Conservation (phyloP, 345 rosid species). For the Lepidium didymum region DNA sequence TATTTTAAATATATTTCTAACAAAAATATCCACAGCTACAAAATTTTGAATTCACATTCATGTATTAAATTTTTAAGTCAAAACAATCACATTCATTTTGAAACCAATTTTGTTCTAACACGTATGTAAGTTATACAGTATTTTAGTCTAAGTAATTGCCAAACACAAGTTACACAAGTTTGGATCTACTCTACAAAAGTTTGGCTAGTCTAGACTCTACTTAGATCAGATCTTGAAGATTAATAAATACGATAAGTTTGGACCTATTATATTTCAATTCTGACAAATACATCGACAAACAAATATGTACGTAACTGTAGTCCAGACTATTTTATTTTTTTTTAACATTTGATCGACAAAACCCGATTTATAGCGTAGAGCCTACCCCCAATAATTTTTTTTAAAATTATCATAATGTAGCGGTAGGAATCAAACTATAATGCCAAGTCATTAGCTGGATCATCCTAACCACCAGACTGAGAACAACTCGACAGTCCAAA, state of each 20-base stretch:
- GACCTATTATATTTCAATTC: background rate
- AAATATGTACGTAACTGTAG: background rate
- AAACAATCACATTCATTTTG: background rate
- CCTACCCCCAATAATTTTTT: too few species aligned
- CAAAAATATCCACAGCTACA: slow-evolving; percentile 11
- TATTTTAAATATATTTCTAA: background rate
- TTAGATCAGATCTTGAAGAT: background rate
- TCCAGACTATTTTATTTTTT: too few species aligned
- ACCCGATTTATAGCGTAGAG: too few species aligned
- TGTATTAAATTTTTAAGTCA: background rate
- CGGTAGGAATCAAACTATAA: too few species aligned
- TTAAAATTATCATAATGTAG: too few species aligned
- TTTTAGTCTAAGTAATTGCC: background rate
- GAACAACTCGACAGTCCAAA: too few species aligned
- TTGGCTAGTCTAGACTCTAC: background rate
- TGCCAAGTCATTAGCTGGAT: too few species aligned
- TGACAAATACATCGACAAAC: background rate
- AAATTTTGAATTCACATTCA: slow-evolving; percentile 5
- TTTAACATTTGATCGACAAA: too few species aligned
- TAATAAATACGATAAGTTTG: background rate
- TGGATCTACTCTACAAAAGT: background rate
- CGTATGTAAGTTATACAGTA: background rate
- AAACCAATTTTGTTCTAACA: background rate
- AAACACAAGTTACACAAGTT: background rate
- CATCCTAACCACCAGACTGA: too few species aligned